These are phyloP conservation scores for Globisporangium apiculatum DNA, from an alignment of 352 stramenopile species.

Conservation along the genomic window DNA sequence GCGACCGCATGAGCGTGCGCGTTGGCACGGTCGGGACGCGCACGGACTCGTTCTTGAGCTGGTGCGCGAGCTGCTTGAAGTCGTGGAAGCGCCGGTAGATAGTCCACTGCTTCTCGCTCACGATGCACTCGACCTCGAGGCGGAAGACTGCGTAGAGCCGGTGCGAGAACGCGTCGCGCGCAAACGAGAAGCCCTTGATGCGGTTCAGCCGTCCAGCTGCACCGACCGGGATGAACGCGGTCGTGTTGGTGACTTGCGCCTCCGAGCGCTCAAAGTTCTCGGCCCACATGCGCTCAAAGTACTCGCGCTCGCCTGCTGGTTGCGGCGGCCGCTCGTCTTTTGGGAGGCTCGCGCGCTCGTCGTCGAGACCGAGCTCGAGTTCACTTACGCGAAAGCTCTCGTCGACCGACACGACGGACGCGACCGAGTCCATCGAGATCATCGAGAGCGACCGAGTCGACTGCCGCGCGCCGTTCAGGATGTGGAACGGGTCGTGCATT, in stretches of 20 bases:
- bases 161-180: constrained; percentile 50
- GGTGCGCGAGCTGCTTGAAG: constrained; percentile 78
- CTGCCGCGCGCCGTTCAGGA: constrained; percentile 40
- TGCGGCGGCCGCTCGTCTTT: constrained; percentile 72
- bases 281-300: constrained; percentile 76
- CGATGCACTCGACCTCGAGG: constrained; percentile 79
- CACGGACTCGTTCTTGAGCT: constrained; percentile 77
- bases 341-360: constrained; percentile 26
- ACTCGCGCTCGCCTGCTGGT: constrained; percentile 66
- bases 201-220: constrained; percentile 64
- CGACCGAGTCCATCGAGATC: constrained; percentile 57
- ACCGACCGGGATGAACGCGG: constrained; percentile 58
- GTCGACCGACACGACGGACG: constrained; percentile 52
- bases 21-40: constrained; percentile 71
- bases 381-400: constrained; percentile 44
- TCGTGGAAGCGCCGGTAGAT: constrained; percentile 84
- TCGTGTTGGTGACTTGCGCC: constrained; percentile 55
- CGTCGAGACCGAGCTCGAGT: constrained; percentile 19
- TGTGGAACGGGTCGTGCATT: constrained; percentile 75
- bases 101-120: constrained; percentile 83
- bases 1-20: constrained; percentile 69
- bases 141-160: constrained; percentile 81
- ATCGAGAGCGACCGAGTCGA: constrained; percentile 37
- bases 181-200: constrained; percentile 78
- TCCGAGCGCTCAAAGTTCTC: constrained; percentile 82